Percentiles rank a stretch among this genome's conserved stretches.
Evolutionary conservation across 306 rosid genomes (phyloP).

Genomic region (Crotalaria pallida): DNA sequence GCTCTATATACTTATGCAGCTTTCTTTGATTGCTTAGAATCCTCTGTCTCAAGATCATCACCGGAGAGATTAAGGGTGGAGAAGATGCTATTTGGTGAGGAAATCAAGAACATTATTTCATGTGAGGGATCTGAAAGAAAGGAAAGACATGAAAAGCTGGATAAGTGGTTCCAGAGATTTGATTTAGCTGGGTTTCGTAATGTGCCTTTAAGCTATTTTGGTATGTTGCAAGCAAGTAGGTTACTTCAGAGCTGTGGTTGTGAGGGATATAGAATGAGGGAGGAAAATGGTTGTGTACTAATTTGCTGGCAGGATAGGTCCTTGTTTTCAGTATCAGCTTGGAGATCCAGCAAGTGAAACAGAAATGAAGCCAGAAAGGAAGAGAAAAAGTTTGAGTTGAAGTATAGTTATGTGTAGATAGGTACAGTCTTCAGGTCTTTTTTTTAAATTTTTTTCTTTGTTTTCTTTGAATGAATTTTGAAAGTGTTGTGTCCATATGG

Average conservation of each 20-base stretch:
- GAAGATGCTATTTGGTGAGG: constrained; percentile 70
- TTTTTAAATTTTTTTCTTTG: background rate
- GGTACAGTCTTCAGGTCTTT: background rate
- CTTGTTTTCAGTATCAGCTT: constrained; percentile 54
- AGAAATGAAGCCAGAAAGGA: background rate
- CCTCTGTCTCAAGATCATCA: constrained; percentile 50
- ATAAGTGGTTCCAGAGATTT: constrained; percentile 59
- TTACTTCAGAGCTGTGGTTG: constrained; percentile 53
- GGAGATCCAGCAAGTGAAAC: constrained; percentile 56
- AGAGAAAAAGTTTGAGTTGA: background rate
- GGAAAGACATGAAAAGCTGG: constrained; percentile 62
- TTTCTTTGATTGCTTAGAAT: constrained; percentile 63
- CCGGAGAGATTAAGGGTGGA: constrained; percentile 61
- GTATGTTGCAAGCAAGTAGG: constrained; percentile 51
- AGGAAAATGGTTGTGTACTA: constrained; percentile 50
- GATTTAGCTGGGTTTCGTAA: constrained; percentile 49
- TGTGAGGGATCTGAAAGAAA: constrained; percentile 64
- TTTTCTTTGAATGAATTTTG: constrained; percentile 20
- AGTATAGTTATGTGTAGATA: background rate
- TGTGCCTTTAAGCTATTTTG: constrained; percentile 51
- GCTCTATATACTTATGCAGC: constrained; percentile 67
- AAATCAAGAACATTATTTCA: constrained; percentile 64
- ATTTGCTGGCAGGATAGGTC: constrained; percentile 68
- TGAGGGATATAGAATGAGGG: constrained; percentile 60
- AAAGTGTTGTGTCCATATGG: constrained; percentile 21